A percentile compares a stretch with the other conserved stretches of the same genome.
Conservation (phyloP, 1,284 basidiomycete genomes). For the Bondarzewia mesenterica region DNA sequence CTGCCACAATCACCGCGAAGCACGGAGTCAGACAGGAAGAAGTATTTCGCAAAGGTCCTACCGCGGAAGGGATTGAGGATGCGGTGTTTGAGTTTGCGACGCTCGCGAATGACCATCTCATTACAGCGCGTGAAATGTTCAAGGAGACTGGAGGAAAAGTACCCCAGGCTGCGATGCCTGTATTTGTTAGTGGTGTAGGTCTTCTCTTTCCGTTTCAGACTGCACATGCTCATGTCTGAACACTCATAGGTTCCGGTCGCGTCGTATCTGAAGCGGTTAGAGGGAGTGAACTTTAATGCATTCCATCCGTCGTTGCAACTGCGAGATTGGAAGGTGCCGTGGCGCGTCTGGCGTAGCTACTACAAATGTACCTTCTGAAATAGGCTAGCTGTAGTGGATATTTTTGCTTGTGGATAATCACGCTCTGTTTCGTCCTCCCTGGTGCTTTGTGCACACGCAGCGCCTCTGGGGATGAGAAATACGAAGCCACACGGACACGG, state of each 20-base stretch:
- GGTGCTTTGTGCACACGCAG: too few species aligned
- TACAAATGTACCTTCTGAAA: slow-evolving; percentile 49
- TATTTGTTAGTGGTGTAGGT: slow-evolving; percentile 76
- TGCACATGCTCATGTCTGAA: slow-evolving; percentile 1
- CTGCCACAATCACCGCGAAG: slow-evolving; percentile 75
- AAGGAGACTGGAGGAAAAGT: slow-evolving; percentile 55
- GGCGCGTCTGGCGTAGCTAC: slow-evolving; percentile 76
- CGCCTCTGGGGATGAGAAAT: too few species aligned
- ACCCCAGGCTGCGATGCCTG: slow-evolving; percentile 59
- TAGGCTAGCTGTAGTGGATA: too few species aligned
- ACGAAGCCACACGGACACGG: too few species aligned
- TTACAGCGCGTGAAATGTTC: slow-evolving; percentile 77
- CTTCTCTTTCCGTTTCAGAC: background rate
- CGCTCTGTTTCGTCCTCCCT: too few species aligned
- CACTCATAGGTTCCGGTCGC: slow-evolving; percentile 61
- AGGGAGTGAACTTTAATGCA: slow-evolving; percentile 76
- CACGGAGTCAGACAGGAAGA: slow-evolving; percentile 84
- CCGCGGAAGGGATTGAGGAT: slow-evolving; percentile 57
- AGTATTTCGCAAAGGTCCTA: slow-evolving; percentile 65
- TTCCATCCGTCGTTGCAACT: slow-evolving; percentile 66
- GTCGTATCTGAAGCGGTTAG: slow-evolving; percentile 67
- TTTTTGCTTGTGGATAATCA: too few species aligned
- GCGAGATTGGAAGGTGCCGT: slow-evolving; percentile 82
- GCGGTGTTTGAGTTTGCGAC: slow-evolving; percentile 89
- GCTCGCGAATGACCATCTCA: slow-evolving; percentile 84